Percentiles rank a stretch among this genome's conserved stretches.
These are phyloP conservation scores for Rhododendron vialii DNA, from an alignment of 148 eudicot species.

Conservation along the genomic window DNA sequence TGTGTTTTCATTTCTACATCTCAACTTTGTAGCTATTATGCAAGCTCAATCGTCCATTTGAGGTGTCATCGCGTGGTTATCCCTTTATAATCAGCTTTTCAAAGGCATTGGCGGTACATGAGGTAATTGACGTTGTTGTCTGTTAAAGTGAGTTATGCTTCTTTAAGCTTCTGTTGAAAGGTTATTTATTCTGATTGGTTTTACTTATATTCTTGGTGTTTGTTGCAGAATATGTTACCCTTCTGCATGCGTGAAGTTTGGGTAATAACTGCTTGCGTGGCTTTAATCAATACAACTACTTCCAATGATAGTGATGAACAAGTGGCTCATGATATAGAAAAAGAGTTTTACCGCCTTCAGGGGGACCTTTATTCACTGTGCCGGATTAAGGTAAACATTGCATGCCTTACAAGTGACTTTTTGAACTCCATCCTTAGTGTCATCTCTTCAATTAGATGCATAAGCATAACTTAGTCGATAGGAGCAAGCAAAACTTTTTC, in stretches of 20 bases:
- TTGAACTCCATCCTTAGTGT: not conserved
- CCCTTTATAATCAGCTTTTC: constrained; percentile 87
- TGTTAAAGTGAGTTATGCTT: not conserved
- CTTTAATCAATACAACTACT: constrained; percentile 63
- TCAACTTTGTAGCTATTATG: constrained; percentile 66
- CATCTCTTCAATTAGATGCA: not conserved
- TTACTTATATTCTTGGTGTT: constrained; percentile 16
- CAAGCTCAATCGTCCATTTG: constrained; percentile 85
- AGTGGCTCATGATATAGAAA: constrained; percentile 69
- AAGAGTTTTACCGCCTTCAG: constrained; percentile 85
- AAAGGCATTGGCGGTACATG: constrained; percentile 62
- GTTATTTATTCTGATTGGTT: not conserved
- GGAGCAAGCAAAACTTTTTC: not conserved
- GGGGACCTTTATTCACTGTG: constrained; percentile 87
- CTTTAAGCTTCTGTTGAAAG: constrained; percentile 4
- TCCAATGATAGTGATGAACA: constrained; percentile 62
- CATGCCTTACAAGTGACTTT: not conserved
- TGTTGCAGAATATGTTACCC: constrained; percentile 63
- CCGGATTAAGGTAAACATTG: constrained; percentile 68
- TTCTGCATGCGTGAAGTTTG: constrained; percentile 97
- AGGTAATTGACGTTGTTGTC: constrained; percentile 41
- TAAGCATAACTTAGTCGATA: not conserved
- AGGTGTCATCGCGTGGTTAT: constrained; percentile 90
- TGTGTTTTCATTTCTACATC: constrained; percentile 8
- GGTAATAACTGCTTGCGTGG: constrained; percentile 88